These are phyloP conservation scores for Aspergillus pseudoterreus DNA, from an alignment of 2,329 filamentous ascomycete species.

Conservation along the genomic window DNA sequence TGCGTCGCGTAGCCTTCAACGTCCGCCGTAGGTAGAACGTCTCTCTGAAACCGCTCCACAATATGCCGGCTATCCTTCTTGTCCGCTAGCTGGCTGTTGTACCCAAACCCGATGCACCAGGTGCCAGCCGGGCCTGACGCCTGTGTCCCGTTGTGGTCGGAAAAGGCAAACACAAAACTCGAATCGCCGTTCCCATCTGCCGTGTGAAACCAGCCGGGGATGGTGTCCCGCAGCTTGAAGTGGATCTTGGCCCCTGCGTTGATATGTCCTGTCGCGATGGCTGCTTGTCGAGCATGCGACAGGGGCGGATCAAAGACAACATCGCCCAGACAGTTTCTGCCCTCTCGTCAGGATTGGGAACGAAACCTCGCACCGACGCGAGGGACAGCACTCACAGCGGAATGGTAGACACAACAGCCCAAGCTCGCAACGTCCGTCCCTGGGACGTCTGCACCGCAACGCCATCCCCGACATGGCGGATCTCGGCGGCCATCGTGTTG, in stretches of 20 bases:
- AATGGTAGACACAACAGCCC: constrained; percentile 5
- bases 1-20: constrained; percentile 16
- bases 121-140: constrained; percentile 6
- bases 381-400: constrained; percentile 1
- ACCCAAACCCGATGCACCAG: constrained; percentile 19
- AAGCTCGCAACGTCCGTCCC: neutral
- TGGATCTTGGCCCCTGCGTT: constrained; percentile 29
- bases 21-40: constrained; percentile 2
- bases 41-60: constrained; percentile 4
- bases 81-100: constrained; percentile 11
- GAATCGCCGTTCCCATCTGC: constrained; percentile 3
- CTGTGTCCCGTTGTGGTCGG: constrained; percentile 17
- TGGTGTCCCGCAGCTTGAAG: constrained; percentile 11
- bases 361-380: neutral
- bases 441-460: neutral
- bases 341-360: neutral
- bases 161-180: constrained; percentile 16
- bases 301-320: constrained; percentile 27
- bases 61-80: constrained; percentile 9
- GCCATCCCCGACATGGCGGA: neutral
- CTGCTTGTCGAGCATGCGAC: constrained; percentile 17
- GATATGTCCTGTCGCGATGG: constrained; percentile 22
- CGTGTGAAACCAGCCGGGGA: constrained; percentile 13
- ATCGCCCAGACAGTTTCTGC: constrained; percentile 9
- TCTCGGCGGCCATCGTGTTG: neutral